These are phyloP conservation scores for Vitis labrusca DNA, from an alignment of 164 flowering plant species.

Conservation along the genomic window DNA sequence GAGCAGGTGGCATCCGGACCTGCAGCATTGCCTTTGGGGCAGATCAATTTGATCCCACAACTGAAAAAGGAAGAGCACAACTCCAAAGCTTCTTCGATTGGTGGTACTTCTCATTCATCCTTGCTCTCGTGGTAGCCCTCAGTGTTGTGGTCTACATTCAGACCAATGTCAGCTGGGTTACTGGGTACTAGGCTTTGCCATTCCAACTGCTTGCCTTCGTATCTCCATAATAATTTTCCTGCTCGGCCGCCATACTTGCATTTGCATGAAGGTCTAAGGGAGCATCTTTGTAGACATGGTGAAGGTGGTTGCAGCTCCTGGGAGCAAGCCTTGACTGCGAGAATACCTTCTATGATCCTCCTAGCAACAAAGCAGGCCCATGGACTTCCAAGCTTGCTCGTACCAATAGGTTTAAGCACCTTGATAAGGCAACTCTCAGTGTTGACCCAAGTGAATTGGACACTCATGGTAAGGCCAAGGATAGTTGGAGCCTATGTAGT, in stretches of 20 bases:
- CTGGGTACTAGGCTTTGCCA: constrained; percentile 41
- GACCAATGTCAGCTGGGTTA: constrained; percentile 48
- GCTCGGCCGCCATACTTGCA: constrained; percentile 44
- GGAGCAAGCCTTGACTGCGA: background rate
- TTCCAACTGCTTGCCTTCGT: constrained; percentile 49
- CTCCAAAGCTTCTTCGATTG: constrained; percentile 64
- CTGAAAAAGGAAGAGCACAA: constrained; percentile 43
- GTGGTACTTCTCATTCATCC: constrained; percentile 68
- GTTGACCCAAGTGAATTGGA: constrained; percentile 28
- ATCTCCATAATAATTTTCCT: constrained; percentile 44
- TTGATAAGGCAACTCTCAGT: constrained; percentile 35
- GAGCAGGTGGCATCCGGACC: constrained; percentile 66
- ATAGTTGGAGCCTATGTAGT: constrained; percentile 54
- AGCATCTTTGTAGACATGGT: constrained; percentile 45
- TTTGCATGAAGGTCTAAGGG: constrained; percentile 44
- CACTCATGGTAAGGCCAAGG: constrained; percentile 27
- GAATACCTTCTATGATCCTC: constrained; percentile 34
- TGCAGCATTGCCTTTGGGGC: constrained; percentile 79
- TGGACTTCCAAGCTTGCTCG: constrained; percentile 7
- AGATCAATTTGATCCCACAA: constrained; percentile 62
- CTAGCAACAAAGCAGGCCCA: background rate
- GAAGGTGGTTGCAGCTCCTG: constrained; percentile 45
- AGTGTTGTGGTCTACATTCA: constrained; percentile 60
- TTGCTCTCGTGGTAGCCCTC: constrained; percentile 52
- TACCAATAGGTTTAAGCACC: constrained; percentile 25